Base-by-base conservation (phyloP, 2,329 filamentous ascomycete species). In the Diaporthe velutina region DNA sequence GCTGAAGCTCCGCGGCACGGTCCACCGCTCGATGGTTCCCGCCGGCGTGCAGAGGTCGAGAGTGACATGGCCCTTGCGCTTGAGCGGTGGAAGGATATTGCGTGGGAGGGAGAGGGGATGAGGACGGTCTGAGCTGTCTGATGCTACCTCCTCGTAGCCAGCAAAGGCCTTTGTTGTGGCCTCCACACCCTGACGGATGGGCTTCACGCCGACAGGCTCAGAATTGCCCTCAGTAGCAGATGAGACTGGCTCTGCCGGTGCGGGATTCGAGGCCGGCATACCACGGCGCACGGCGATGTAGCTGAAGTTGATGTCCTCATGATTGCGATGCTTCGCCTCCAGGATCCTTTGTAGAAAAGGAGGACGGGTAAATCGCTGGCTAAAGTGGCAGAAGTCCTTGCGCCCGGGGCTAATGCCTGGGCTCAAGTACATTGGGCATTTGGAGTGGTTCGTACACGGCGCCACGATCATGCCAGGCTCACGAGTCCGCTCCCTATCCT, bases 1-100 rank as follows among this genome's bases (percentile, higher is more conserved):
- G 82, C 93, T 93, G 84, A 93, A 97, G 75, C 92, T 95, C 78
- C 92, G 92, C 2, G 96, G 94, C 0, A 99, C 93, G 0, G 93
- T 97, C 97, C 97, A 99, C 73, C 97, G 94, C 86, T 99, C 96
- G 45, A 98, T 92, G 55, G 90, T 92, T 42, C 94, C 97, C 0
- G 91, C 89, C 0, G 96, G 93, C 0, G 97, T 98, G 87, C 97
- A 99, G 3, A 98, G 82, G 81, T 99, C 97, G 38, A 99, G 86
- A 22, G 93, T 95, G 57, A 98, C 93, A 82, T 99, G 97, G 0
- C 95, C 95, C 52, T 91, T 92, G 33, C 95, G 91, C 86, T 99
- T 99, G 75, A 99, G 87, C 0, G 97, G 95, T 0, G 93, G 91
- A 38, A 96, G 87, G 58, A 99, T 88, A 38, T 93, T 86, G 22